Conservation (phyloP, 768 basidiomycete species). For the Naganishia friedmannii region DNA sequence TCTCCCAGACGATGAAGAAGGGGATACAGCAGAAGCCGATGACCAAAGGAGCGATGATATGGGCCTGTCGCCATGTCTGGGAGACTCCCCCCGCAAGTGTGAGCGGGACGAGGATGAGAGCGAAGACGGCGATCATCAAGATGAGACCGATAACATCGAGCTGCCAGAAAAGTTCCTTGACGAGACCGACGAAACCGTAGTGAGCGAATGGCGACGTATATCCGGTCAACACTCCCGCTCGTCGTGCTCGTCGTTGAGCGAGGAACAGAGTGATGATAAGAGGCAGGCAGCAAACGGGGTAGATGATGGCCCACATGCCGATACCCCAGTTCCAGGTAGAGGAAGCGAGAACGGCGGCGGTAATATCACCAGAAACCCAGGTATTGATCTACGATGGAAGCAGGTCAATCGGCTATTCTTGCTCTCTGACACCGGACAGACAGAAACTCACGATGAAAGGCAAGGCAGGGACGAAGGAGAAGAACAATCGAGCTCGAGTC, state of each 20-base stretch:
- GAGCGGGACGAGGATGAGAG: conserved; percentile 51
- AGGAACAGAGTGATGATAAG: conserved; percentile 35
- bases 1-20: conserved; percentile 36
- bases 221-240: conserved; percentile 32
- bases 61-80: conserved; percentile 36
- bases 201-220: conserved; percentile 16
- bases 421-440: neutral
- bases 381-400: conserved; percentile 39
- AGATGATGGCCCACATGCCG: conserved; percentile 47
- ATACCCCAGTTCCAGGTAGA: conserved; percentile 50
- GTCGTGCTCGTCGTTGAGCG: conserved; percentile 37
- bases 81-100: conserved; percentile 42
- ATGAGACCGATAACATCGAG: conserved; percentile 50
- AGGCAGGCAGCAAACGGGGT: conserved; percentile 38
- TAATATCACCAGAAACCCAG: conserved; percentile 48
- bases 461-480: conserved; percentile 47
- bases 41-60: conserved; percentile 49
- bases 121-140: conserved; percentile 41
- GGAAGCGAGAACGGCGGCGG: conserved; percentile 30
- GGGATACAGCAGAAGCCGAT: conserved; percentile 45
- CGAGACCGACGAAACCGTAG: conserved; percentile 23
- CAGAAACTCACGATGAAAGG: conserved; percentile 38
- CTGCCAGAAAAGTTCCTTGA: conserved; percentile 46
- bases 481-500: conserved; percentile 42
- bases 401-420: neutral